These are phyloP conservation scores for Plasmodium gonderi DNA, from an alignment of 169 alveolate genomes.

Conservation along the genomic window DNA sequence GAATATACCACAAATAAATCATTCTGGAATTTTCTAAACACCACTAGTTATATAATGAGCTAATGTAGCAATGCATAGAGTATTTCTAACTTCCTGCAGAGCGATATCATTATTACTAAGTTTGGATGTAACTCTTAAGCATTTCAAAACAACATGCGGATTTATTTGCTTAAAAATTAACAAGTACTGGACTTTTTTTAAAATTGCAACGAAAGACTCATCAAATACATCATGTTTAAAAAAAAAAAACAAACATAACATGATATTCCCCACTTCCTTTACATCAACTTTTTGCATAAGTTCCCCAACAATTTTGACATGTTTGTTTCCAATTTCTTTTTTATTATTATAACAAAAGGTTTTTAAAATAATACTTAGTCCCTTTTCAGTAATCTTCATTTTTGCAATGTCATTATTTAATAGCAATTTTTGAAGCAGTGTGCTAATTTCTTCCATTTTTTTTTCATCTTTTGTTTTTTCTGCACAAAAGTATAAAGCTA, in stretches of 20 bases:
- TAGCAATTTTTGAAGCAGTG: conserved; percentile 3
- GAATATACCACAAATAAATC: not conserved
- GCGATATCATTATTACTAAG: conserved; percentile 11
- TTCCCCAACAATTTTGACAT: not conserved
- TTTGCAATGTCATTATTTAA: not conserved
- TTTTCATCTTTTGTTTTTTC: conserved; percentile 48
- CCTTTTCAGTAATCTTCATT: conserved; percentile 36
- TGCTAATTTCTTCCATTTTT: conserved; percentile 17
- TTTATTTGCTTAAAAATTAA: conserved; percentile 52
- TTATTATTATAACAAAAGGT: not conserved
- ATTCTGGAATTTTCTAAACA: not conserved
- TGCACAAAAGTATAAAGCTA: conserved; percentile 65
- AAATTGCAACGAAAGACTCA: conserved; percentile 29
- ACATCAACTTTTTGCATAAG: conserved; percentile 25
- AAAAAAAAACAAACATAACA: conserved; percentile 60
- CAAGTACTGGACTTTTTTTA: conserved; percentile 48
- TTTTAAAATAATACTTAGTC: conserved; percentile 52
- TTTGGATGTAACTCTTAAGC: not conserved
- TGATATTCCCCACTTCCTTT: conserved; percentile 14
- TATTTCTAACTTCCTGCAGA: conserved; percentile 31
- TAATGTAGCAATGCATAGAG: conserved; percentile 17
- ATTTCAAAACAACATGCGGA: conserved; percentile 34
- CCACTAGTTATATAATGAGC: conserved; percentile 9
- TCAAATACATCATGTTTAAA: conserved; percentile 23
- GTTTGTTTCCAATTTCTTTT: not conserved